Conservation (phyloP, 2,329 filamentous ascomycete genomes). For the Fusarium sp. region DNA sequence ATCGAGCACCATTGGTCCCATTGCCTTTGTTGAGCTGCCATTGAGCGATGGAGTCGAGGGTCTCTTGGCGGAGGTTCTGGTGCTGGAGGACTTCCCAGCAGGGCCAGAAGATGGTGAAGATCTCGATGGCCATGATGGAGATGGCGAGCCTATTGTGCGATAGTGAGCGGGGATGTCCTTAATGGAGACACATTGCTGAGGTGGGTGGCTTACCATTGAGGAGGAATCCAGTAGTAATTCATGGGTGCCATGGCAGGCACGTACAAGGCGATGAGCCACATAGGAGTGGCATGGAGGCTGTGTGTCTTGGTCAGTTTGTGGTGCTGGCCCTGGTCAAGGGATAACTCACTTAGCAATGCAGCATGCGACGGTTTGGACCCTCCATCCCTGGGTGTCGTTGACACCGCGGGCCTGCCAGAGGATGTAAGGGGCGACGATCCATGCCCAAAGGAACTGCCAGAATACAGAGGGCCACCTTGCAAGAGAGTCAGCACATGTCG, state of each 20-base stretch:
- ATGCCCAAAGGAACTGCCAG: conserved; percentile 73
- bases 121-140: conserved; percentile 71
- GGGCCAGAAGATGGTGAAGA: conserved; percentile 72
- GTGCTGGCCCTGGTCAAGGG: not conserved
- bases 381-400: conserved; percentile 73
- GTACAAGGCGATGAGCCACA: conserved; percentile 72
- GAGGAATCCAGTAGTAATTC: conserved; percentile 67
- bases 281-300: conserved; percentile 71
- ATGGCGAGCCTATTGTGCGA: conserved; percentile 60
- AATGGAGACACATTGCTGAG: not conserved
- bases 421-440: conserved; percentile 68
- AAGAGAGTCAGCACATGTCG: not conserved
- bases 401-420: conserved; percentile 71
- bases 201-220: conserved; percentile 64
- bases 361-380: conserved; percentile 68
- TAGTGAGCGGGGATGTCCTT: not conserved
- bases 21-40: conserved; percentile 58
- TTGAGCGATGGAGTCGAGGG: conserved; percentile 59
- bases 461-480: conserved; percentile 68
- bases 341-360: conserved; percentile 56
- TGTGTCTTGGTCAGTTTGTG: conserved; percentile 12
- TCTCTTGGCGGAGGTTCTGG: conserved; percentile 58
- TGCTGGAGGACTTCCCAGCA: conserved; percentile 65
- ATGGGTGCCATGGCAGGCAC: conserved; percentile 61
- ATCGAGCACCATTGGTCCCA: conserved; percentile 45